These are phyloP conservation scores for Talaromyces sp. DNA, from an alignment of 2,329 filamentous ascomycete species.

Conservation along the genomic window DNA sequence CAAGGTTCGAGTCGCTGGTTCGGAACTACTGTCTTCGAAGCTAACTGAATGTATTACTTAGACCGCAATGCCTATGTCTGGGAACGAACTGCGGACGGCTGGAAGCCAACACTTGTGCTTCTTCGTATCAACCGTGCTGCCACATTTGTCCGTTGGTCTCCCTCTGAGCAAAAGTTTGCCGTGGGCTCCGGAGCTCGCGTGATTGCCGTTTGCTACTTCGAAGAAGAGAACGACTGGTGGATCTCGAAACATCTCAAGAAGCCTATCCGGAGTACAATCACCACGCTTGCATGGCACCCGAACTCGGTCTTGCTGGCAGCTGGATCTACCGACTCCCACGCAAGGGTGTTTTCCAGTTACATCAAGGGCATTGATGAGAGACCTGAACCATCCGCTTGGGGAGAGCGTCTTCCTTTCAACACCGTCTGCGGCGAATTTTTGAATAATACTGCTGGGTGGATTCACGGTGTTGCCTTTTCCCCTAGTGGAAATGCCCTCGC, in stretches of 20 bases:
- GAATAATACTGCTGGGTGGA: conserved; percentile 95
- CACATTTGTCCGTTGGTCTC: conserved; percentile 95
- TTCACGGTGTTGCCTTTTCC: conserved; percentile 89
- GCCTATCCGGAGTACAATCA: conserved; percentile 95
- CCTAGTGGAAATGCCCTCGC: conserved; percentile 89
- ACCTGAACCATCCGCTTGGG: conserved; percentile 85
- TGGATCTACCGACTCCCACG: conserved; percentile 95
- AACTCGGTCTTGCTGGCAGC: conserved; percentile 94
- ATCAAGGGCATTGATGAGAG: conserved; percentile 89
- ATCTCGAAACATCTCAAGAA: conserved; percentile 99
- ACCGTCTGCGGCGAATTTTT: conserved; percentile 95
- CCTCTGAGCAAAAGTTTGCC: conserved; percentile 94
- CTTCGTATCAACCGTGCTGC: conserved; percentile 95
- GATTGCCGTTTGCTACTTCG: conserved; percentile 97
- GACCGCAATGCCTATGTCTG: conserved; percentile 97
- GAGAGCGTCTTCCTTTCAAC: conserved; percentile 93
- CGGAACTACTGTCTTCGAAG: not conserved
- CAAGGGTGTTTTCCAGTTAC: conserved; percentile 89
- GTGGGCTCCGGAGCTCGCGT: conserved; percentile 93
- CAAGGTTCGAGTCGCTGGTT: conserved; percentile 57
- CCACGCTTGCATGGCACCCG: conserved; percentile 91
- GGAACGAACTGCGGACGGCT: conserved; percentile 87
- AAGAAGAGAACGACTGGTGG: conserved; percentile 99
- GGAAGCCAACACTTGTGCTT: conserved; percentile 95
- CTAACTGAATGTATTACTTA: conserved; percentile 30